Conservation (phyloP, 306 rosid genomes). For the Luffa acutangula region DNA sequence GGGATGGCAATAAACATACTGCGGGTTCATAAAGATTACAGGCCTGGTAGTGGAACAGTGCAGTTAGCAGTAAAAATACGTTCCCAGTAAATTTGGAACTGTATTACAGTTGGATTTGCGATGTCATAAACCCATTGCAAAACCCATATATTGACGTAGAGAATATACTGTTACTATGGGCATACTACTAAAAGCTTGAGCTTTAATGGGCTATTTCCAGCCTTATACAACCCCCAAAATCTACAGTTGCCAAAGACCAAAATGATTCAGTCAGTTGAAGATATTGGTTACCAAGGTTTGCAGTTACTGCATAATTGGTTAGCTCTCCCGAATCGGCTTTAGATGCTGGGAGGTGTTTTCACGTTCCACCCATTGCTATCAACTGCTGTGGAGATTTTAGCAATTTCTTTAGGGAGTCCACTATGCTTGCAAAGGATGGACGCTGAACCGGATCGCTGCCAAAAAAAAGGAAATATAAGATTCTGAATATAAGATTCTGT, state of each 20-base stretch:
- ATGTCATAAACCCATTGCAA: conserved; percentile 1
- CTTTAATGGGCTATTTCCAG: conserved; percentile 10
- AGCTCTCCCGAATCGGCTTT: conserved; percentile 16
- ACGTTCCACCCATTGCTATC: conserved; percentile 42
- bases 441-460: conserved; percentile 70
- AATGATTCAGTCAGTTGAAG: conserved; percentile 15
- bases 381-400: conserved; percentile 64
- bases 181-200: not conserved
- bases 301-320: conserved; percentile 17
- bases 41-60: not conserved
- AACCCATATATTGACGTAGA: not conserved
- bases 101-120: not conserved
- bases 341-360: conserved; percentile 11
- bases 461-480: conserved; percentile 17
- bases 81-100: conserved; percentile 8
- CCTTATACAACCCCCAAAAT: conserved; percentile 5
- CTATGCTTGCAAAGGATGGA: conserved; percentile 58
- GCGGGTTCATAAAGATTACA: conserved; percentile 2
- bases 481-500: not conserved
- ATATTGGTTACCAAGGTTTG: conserved; percentile 11
- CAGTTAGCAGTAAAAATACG: conserved; percentile 7
- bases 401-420: conserved; percentile 75
- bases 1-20: not conserved
- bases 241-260: conserved; percentile 25
- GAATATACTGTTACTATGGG: not conserved